Base-by-base conservation (phyloP, 2,329 filamentous ascomycete species). In the Coniella vitis region DNA sequence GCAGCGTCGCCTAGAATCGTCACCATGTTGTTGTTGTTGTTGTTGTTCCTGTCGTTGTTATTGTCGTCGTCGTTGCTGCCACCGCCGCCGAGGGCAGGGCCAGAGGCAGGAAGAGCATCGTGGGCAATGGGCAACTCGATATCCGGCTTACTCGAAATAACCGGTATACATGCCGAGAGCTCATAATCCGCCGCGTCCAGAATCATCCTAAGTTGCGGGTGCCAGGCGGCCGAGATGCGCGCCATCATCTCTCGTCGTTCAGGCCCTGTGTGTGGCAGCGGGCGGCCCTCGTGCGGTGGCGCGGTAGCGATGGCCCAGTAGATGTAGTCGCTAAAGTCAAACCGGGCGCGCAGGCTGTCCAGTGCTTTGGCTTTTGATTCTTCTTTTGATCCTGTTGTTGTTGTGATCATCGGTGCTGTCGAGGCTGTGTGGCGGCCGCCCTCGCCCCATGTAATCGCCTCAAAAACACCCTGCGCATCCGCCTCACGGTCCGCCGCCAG, bases 261-360 rank as follows among this genome's bases (percentile, higher is more conserved):
- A n/a, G 25, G 21, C 2, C 36, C 14, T 29, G 29, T 38, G 3
- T 10, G 13, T 12, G 37, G 45, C 17, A 14, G 16, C 17, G 4
- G 13, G 3, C 7, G 16, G 4, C 2, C 21, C 5, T 4, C 19
- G 8, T 21, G 8, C 12, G 16, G 16, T 22, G 25, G 53, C 50
- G 9, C 38, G 12, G 12, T 48, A 48, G 31, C 46, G 4, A 66
- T 52, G 7, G 61, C 63, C 63, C 64, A 66, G 55, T 67, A 65
- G 31, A 65, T 48, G 52, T 67, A 67, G 37, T 67, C 62, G 4
- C 50, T 47, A 1, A 59, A 58, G 14, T n/a, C n/a, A 57, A 14
- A n/a, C 42, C 36, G 3, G 52, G 34, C 17, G 17, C n/a, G 13
- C 12, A 39, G 37, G 17, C 20, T 37, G 2, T n/a, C n/a, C n/a